Conservation (phyloP, 2,329 filamentous ascomycete genomes). For the Colletotrichum sp. region DNA sequence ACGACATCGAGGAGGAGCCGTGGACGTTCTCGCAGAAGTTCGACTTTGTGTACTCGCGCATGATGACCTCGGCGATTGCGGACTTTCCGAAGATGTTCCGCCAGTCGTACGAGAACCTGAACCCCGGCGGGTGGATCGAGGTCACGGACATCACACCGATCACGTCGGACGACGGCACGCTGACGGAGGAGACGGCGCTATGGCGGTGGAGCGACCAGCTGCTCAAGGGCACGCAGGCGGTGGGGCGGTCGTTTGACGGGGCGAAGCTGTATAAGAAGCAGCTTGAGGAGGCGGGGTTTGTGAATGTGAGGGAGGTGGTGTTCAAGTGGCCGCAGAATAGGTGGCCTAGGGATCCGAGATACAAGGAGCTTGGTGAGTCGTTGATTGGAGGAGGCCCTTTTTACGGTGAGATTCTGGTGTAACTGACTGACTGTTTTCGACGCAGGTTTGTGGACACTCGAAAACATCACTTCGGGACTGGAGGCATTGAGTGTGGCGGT, state of each 20-base stretch:
- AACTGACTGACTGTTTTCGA: neutral
- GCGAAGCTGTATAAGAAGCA: constrained; percentile 37
- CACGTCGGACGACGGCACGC: constrained; percentile 47
- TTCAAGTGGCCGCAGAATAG: constrained; percentile 51
- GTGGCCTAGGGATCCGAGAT: constrained; percentile 51
- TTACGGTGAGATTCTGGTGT: neutral
- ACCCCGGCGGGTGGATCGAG: constrained; percentile 50
- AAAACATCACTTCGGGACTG: constrained; percentile 26
- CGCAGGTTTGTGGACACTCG: constrained; percentile 25
- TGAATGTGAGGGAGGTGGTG: constrained; percentile 48
- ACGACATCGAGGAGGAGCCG: constrained; percentile 42
- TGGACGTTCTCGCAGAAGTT: constrained; percentile 41
- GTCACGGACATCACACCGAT: constrained; percentile 46
- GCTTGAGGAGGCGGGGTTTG: constrained; percentile 54
- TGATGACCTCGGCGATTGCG: constrained; percentile 24
- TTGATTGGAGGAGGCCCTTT: neutral
- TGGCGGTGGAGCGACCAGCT: neutral
- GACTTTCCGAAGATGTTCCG: constrained; percentile 27
- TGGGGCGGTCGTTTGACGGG: constrained; percentile 35
- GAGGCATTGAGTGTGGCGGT: constrained; percentile 30
- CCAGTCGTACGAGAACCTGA: constrained; percentile 29
- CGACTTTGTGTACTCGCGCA: constrained; percentile 27
- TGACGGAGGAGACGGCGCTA: constrained; percentile 23
- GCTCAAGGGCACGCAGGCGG: neutral
- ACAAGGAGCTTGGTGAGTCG: constrained; percentile 48